Percentiles rank a stretch among this genome's conserved stretches.
Conservation (phyloP, 1,139 yeast species). For the Maudiozyma humilis region DNA sequence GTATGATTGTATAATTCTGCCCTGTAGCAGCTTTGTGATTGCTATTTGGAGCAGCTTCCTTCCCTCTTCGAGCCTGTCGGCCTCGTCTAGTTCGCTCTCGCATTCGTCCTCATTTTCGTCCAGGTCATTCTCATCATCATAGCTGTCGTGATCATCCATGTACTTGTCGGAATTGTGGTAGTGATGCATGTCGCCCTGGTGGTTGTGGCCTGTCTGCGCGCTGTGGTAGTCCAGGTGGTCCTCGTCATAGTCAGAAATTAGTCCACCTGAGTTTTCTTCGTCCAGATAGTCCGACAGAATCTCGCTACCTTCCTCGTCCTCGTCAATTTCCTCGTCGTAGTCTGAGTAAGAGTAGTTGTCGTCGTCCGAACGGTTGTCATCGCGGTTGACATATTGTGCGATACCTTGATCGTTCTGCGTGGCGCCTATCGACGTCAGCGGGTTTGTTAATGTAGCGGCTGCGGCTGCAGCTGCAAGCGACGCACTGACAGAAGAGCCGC, state of each 20-base stretch:
- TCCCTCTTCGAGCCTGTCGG: conserved; percentile 65
- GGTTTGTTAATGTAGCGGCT: conserved; percentile 15
- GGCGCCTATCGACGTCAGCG: conserved; percentile 7
- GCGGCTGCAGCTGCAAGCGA: conserved; percentile 26
- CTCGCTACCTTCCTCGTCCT: conserved; percentile 12
- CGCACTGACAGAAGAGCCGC: conserved; percentile 18
- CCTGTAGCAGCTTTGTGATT: conserved; percentile 66
- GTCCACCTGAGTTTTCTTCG: conserved; percentile 18
- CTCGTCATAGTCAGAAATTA: conserved; percentile 10
- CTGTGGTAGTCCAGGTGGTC: background rate
- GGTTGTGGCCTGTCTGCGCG: background rate
- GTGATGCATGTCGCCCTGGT: background rate
- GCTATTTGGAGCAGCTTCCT: conserved; percentile 68
- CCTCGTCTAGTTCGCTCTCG: conserved; percentile 39
- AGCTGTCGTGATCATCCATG: conserved; percentile 16
- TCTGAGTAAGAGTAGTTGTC: conserved; percentile 22
- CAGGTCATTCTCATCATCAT: conserved; percentile 30
- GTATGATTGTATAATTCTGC: conserved; percentile 63
- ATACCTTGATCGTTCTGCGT: conserved; percentile 8
- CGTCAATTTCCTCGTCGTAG: conserved; percentile 21
- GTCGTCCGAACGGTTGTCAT: conserved; percentile 14
- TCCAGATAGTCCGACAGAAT: conserved; percentile 17
- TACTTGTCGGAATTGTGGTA: background rate
- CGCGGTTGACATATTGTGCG: conserved; percentile 11
- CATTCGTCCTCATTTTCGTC: conserved; percentile 24